Evolutionary conservation across 2,329 filamentous ascomycete genomes (phyloP).

Genomic region (Cordyceps pruinosa): DNA sequence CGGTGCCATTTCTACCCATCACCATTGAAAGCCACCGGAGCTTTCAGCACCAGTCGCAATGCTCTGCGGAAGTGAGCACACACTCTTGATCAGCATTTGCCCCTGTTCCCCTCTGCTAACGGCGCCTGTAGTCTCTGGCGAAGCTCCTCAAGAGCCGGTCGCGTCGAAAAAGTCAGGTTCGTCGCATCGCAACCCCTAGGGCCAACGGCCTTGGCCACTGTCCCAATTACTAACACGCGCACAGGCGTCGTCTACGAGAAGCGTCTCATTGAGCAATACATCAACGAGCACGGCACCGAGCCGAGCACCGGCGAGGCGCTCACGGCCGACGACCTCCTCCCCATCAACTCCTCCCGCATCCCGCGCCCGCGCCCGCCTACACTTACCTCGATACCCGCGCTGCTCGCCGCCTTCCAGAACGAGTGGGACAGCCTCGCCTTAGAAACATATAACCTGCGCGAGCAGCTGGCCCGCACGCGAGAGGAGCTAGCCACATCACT

Average conservation of each 20-base stretch:
- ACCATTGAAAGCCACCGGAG: slow-evolving; percentile 25
- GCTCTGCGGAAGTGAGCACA: slow-evolving; percentile 41
- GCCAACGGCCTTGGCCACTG: not conserved
- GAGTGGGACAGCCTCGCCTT: slow-evolving; percentile 95
- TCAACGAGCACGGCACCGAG: slow-evolving; percentile 87
- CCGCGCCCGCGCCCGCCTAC: slow-evolving; percentile 87
- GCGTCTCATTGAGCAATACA: slow-evolving; percentile 89
- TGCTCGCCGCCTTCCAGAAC: slow-evolving; percentile 92
- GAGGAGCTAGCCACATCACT: slow-evolving; percentile 91
- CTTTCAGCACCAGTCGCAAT: slow-evolving; percentile 30
- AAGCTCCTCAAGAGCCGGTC: slow-evolving; percentile 90
- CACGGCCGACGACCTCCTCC: slow-evolving; percentile 74
- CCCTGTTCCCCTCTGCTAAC: not conserved
- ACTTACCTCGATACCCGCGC: slow-evolving; percentile 89
- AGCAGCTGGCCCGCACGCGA: slow-evolving; percentile 81
- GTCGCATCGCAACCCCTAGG: slow-evolving; percentile 24
- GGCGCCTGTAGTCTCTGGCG: slow-evolving; percentile 72
- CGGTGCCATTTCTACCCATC: slow-evolving; percentile 16
- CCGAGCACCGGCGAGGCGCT: slow-evolving; percentile 84
- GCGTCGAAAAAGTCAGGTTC: slow-evolving; percentile 89
- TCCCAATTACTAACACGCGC: not conserved
- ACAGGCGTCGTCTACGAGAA: slow-evolving; percentile 88
- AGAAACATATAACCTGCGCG: slow-evolving; percentile 84
- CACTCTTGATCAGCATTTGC: not conserved
- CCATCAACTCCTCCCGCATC: slow-evolving; percentile 74